Conservation (phyloP, 805 yeast genomes). For the Saccharomycopsis fibuligera region DNA sequence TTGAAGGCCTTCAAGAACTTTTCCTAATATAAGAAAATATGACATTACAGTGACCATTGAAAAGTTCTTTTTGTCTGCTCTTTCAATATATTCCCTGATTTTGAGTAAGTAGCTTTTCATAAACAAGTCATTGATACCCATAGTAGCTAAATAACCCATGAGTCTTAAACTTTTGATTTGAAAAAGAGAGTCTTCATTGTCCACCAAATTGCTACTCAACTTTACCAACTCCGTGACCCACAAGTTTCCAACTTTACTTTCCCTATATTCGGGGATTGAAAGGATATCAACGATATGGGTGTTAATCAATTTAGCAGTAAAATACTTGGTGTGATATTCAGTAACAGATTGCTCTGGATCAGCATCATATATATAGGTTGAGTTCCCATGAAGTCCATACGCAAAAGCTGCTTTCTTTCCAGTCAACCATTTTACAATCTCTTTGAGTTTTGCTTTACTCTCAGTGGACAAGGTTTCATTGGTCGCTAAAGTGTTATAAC, state of each 20-base stretch:
- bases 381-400: slow-evolving; percentile 9
- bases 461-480: slow-evolving; percentile 34
- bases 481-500: slow-evolving; percentile 45
- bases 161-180: slow-evolving; percentile 12
- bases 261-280: slow-evolving; percentile 8
- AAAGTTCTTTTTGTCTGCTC: neutral
- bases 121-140: slow-evolving; percentile 12
- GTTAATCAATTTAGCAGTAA: neutral
- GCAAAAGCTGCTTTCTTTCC: neutral
- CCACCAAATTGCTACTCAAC: slow-evolving; percentile 1
- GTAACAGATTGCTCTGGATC: neutral
- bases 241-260: neutral
- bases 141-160: slow-evolving; percentile 8
- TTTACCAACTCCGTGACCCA: slow-evolving; percentile 7
- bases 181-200: slow-evolving; percentile 8
- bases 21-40: slow-evolving; percentile 5
- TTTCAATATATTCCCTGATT: neutral
- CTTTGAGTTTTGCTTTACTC: slow-evolving; percentile 27
- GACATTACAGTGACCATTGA: neutral
- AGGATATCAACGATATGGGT: slow-evolving; percentile 1
- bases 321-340: neutral
- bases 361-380: neutral
- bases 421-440: slow-evolving; percentile 37
- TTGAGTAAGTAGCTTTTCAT: slow-evolving; percentile 1
- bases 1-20: slow-evolving; percentile 2